Conservation (phyloP, 1,284 basidiomycete species). For the Rhizopogon parksii region DNA sequence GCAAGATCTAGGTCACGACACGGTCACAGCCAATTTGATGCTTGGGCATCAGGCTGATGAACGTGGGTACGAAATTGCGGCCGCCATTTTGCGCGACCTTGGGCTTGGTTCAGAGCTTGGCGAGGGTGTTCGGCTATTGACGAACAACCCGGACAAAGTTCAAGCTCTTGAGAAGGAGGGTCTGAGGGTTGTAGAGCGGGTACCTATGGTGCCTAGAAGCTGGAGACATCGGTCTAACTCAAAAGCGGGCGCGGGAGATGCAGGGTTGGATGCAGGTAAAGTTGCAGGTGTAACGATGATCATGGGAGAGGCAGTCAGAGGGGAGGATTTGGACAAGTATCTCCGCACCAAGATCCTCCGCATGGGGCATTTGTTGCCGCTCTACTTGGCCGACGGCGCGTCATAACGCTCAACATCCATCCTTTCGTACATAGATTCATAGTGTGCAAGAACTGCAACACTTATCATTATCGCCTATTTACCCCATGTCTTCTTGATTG, state of each 20-base stretch:
- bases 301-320: conserved; percentile 73
- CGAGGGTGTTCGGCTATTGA: conserved; percentile 76
- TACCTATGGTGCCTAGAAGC: conserved; percentile 91
- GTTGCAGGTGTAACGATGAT: conserved; percentile 76
- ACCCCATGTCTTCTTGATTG: background rate
- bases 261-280: conserved; percentile 38
- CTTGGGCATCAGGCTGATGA: conserved; percentile 95
- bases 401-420: background rate
- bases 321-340: conserved; percentile 92
- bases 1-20: conserved; percentile 97
- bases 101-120: conserved; percentile 58
- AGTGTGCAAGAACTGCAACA: background rate
- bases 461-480: conserved; percentile 5
- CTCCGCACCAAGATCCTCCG: conserved; percentile 90
- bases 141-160: conserved; percentile 98
- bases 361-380: conserved; percentile 92
- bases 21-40: conserved; percentile 93
- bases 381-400: conserved; percentile 37
- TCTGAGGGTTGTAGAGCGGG: conserved; percentile 75
- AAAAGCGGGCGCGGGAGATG: conserved; percentile 15
- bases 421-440: too few relatives aligned
- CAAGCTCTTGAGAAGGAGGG: conserved; percentile 82
- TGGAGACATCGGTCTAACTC: conserved; percentile 47
- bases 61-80: conserved; percentile 88
- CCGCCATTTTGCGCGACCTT: conserved; percentile 84